Base-by-base conservation (phyloP, 257 asterid species). In the Nemophila menziesii region DNA sequence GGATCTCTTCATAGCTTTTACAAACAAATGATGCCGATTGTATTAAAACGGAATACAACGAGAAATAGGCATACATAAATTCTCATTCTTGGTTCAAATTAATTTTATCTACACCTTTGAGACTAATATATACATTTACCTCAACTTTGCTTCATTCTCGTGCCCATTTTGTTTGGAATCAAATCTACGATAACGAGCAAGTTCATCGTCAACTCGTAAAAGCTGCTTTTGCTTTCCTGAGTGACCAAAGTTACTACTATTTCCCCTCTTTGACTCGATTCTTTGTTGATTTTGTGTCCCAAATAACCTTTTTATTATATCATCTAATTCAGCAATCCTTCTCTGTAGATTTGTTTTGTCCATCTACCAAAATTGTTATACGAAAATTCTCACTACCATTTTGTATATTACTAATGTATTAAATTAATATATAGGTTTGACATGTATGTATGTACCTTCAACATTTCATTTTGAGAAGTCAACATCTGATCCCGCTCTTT, bases 391-490 rank as follows among this genome's bases (percentile, higher is more conserved):
- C 21, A 53, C 33, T 13, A 29, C 20, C 41, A 37, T 2, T 14
- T 42, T 12, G 23, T 6, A 36, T 19, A 20, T 33, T 15, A n/a
- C n/a, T 9, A 11, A 14, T 43, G 29, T 23, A 12, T 17, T 21
- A 18, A 34, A 43, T 15, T 36, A 5, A 18, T 5, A 44, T 9
- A 20, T 13, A 17, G n/a, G 23, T 43, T 19, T 22, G 4, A n/a
- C 17, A 26, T 13, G 10, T 4, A 16, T 19, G 22, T 16, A 6
- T 36, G 7, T 67, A 77, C 96, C 83, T 75, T 78, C 16, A 86
- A 73, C 92, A 86, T 75, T 40, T 81, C 80, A 63, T 78, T 78
- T 70, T 86, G 92, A 43, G 92, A 77, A 37, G 65, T 65, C 52
- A 81, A 73, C 73, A 81, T 18, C 72, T 73, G 86, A 60, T 78